Percentiles rank a stretch among this genome's conserved stretches.
These are phyloP conservation scores for Trichoderma atroviride DNA, from an alignment of 2,329 filamentous ascomycete species.

Conservation along the genomic window DNA sequence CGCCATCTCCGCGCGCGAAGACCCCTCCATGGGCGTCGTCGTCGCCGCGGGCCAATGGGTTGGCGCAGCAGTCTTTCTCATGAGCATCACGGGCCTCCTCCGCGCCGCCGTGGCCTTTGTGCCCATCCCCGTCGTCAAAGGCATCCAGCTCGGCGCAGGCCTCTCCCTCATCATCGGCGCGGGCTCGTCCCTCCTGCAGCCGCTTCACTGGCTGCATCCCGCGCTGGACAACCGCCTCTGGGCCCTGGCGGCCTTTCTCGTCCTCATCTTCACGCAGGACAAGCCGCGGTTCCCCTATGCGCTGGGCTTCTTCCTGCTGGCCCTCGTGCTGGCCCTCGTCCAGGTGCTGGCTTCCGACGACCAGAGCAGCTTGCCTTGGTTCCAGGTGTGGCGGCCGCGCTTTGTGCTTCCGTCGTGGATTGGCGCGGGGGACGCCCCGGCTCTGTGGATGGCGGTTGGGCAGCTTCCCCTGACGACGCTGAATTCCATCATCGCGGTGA, in stretches of 20 bases:
- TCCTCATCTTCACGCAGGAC: constrained; percentile 69
- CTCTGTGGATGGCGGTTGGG: constrained; percentile 68
- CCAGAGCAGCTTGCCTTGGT: constrained; percentile 49
- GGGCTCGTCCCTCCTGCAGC: constrained; percentile 66
- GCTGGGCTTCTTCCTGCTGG: constrained; percentile 68
- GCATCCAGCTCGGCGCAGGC: constrained; percentile 91
- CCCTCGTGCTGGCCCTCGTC: constrained; percentile 64
- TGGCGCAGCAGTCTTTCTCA: constrained; percentile 69
- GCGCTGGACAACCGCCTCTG: constrained; percentile 78
- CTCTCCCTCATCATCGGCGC: constrained; percentile 80
- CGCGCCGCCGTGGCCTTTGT: constrained; percentile 72
- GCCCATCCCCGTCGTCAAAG: constrained; percentile 86
- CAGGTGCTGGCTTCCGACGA: constrained; percentile 39
- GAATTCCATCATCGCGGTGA: constrained; percentile 89
- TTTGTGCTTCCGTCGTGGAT: constrained; percentile 44
- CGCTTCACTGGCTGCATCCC: constrained; percentile 68
- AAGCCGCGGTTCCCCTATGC: constrained; percentile 76
- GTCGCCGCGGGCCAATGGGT: constrained; percentile 76
- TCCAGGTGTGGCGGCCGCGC: constrained; percentile 63
- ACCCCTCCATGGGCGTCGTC: constrained; percentile 57
- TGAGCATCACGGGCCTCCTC: constrained; percentile 80
- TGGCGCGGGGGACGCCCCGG: constrained; percentile 35
- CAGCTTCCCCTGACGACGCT: constrained; percentile 90
- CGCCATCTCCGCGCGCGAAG: constrained; percentile 71
- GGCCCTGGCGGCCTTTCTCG: constrained; percentile 72